Conservation (phyloP, 1,284 basidiomycete species). For the Leccinum subatratum region DNA sequence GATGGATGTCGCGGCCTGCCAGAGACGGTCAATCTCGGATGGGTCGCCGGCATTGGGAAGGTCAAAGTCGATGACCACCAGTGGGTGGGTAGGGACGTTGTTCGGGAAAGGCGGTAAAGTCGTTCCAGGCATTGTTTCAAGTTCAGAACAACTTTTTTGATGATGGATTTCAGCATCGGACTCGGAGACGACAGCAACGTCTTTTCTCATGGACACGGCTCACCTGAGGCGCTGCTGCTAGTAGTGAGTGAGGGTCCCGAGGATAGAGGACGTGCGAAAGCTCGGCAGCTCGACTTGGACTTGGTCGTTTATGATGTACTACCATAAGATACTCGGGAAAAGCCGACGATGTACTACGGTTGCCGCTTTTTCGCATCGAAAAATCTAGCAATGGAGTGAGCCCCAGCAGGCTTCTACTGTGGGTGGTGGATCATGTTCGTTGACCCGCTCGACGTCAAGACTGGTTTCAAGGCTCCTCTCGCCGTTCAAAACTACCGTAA, state of each 20-base stretch:
- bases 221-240: neutral
- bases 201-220: neutral
- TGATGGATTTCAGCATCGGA: neutral
- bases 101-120: neutral
- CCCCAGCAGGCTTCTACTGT: neutral
- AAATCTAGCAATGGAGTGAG: neutral
- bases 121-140: neutral
- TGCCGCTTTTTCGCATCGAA: neutral
- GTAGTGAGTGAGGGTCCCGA: neutral
- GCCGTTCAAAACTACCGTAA: constrained; percentile 19
- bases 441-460: constrained; percentile 30
- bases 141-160: neutral
- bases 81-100: neutral
- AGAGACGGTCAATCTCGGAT: neutral
- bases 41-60: neutral
- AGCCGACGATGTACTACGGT: too few relatives aligned
- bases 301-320: too few relatives aligned
- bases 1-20: neutral
- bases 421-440: constrained; percentile 14
- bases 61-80: neutral
- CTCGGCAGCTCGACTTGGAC: neutral
- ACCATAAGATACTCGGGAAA: too few relatives aligned
- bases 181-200: neutral
- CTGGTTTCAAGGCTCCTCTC: constrained; percentile 14
- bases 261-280: neutral